These are phyloP conservation scores for Fistulifera solaris DNA, from an alignment of 108 stramenopile genomes.

Conservation along the genomic window DNA sequence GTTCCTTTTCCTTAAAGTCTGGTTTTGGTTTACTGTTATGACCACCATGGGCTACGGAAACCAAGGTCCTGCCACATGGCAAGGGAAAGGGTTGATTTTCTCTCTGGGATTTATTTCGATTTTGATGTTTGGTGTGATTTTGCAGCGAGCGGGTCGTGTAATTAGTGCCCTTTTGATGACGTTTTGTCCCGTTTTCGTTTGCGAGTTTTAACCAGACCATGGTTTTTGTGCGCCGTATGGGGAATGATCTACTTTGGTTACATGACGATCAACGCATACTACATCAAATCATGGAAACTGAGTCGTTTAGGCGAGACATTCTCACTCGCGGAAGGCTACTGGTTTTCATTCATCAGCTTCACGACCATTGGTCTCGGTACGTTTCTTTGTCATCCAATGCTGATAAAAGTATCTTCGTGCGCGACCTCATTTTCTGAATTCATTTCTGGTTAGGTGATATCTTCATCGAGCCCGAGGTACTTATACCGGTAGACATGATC, in stretches of 20 bases:
- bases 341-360: conserved; percentile 36
- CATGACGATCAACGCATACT: conserved; percentile 20
- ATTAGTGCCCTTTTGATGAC: conserved; percentile 30
- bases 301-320: conserved; percentile 7
- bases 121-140: conserved; percentile 32
- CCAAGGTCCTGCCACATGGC: conserved; percentile 24
- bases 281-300: conserved; percentile 5
- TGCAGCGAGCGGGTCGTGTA: conserved; percentile 30
- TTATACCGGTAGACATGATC: conserved; percentile 25
- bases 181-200: conserved; percentile 8
- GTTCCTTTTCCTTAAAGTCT: conserved; percentile 5
- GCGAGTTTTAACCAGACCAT: conserved; percentile 11
- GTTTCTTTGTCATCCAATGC: too few species aligned
- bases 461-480: conserved; percentile 35
- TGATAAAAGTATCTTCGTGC: not conserved
- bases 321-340: conserved; percentile 17
- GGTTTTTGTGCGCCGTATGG: conserved; percentile 22
- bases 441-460: conserved; percentile 23
- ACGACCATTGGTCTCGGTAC: conserved; percentile 22
- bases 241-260: conserved; percentile 20
- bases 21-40: conserved; percentile 53
- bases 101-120: conserved; percentile 35
- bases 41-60: conserved; percentile 68
- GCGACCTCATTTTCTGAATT: conserved; percentile 8
- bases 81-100: conserved; percentile 28